Base-by-base conservation (phyloP, 495 filamentous ascomycete species). In the Penicillium longicatenatum region DNA sequence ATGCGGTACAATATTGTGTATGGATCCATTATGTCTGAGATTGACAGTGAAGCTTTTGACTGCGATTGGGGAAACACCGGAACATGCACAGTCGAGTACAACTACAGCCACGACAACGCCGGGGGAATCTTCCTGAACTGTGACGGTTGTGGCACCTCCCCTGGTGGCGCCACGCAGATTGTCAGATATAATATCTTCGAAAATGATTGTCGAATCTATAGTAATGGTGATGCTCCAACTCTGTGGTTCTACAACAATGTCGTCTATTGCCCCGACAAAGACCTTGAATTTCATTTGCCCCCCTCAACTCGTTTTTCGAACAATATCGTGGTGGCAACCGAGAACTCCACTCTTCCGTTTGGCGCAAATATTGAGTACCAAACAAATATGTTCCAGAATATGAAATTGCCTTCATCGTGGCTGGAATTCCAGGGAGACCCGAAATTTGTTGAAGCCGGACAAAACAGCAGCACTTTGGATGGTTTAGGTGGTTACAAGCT, bases 21-120 rank as follows among this genome's bases (percentile, higher is more conserved):
- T 22, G 48, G 52, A 12, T 58, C 48, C 0, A 39, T 58, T 48
- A 58, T 58, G 55, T 58, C 55, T 12, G 48, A 58, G 22, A 19
- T 58, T 35, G 56, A 59, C 31, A 59, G 56, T 14, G 56, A 59
- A 42, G 56, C 56, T 39, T 59, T 59, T 24, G 56, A 59, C 29
- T 59, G 56, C 29, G 56, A 59, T 26, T 53, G 49, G 50, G 56
- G 56, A 2, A 53, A 53, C 12, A 49, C 52, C 7, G 56, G 56
- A 6, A 59, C 56, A 8, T 59, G 56, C 35, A 59, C 56, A 5
- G 56, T 59, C 29, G 56, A 59, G 19, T 59, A 59, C 39, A 59
- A 59, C 17, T 59, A 59, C 43, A 59, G 56, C 30, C 56, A 59
- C 24, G 56, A 59, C 30, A 59, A 59, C 26, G 50, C 56, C 2